A percentile compares a stretch with the other conserved stretches of the same genome.
These are phyloP conservation scores for Chaetothyriales sp. DNA, from an alignment of 2,329 filamentous ascomycete genomes.

Conservation along the genomic window DNA sequence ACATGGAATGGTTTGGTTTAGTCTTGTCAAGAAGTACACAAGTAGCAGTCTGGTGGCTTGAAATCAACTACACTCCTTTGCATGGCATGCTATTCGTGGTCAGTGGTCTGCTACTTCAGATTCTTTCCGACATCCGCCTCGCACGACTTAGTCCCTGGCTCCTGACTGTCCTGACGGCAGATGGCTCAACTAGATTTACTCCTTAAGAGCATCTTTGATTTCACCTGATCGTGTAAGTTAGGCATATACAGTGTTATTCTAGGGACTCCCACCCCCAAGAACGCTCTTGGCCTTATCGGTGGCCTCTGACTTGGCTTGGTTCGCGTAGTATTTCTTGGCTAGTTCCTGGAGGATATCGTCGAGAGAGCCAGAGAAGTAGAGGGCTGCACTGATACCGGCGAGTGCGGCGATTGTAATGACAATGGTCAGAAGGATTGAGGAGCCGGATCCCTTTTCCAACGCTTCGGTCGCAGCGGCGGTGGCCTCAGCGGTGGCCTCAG, in stretches of 20 bases:
- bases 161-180: no score
- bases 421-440: background rate
- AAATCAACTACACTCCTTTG: background rate
- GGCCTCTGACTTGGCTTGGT: conserved; percentile 2
- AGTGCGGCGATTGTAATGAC: background rate
- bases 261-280: background rate
- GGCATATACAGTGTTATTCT: background rate
- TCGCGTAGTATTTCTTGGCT: conserved; percentile 4
- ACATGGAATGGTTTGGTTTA: background rate
- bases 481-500: no score
- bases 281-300: conserved; percentile 1
- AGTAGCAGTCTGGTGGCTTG: no score
- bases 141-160: background rate
- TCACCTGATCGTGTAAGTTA: background rate
- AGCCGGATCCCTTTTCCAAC: background rate
- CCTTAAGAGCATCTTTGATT: background rate
- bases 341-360: conserved; percentile 1
- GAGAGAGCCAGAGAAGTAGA: conserved; percentile 2
- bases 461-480: background rate
- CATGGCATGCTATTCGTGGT: background rate
- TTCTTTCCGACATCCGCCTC: background rate
- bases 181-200: background rate
- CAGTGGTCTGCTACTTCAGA: no score
- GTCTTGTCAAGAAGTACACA: background rate
- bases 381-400: background rate